A percentile compares a stretch with the other conserved stretches of the same genome.
These are phyloP conservation scores for Sporisorium sorghi DNA, from an alignment of 1,284 basidiomycete species.

Conservation along the genomic window DNA sequence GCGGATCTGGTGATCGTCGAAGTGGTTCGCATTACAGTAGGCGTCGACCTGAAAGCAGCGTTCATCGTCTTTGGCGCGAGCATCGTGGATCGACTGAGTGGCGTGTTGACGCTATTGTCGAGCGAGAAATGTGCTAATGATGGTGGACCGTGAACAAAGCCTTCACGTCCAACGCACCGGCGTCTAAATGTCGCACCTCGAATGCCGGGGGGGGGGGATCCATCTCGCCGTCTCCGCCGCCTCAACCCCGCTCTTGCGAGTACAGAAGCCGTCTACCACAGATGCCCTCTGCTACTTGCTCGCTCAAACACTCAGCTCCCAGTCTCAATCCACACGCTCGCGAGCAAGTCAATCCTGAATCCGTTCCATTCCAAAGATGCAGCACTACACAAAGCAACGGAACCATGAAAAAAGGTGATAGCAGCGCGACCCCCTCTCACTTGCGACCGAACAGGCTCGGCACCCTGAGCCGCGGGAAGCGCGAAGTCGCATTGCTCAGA, in stretches of 20 bases:
- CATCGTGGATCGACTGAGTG: background rate
- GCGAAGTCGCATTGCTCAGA: conserved; percentile 23
- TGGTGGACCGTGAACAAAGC: background rate
- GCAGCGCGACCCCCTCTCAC: conserved; percentile 4
- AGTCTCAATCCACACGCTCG: background rate
- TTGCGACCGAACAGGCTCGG: conserved; percentile 37
- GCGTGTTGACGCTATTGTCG: too few species aligned
- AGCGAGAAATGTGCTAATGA: too few species aligned
- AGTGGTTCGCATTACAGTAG: background rate
- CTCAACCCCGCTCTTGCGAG: conserved; percentile 7
- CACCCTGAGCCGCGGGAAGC: conserved; percentile 20
- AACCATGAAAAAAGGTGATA: background rate
- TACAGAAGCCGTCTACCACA: conserved; percentile 18
- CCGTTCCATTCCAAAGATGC: background rate
- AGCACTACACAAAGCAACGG: background rate
- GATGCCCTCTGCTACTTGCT: background rate
- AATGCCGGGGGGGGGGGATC: conserved; percentile 12
- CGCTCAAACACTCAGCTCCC: background rate
- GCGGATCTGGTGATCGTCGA: background rate
- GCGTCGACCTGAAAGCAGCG: background rate
- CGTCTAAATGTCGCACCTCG: conserved; percentile 8
- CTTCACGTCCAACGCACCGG: background rate
- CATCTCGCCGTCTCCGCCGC: conserved; percentile 2
- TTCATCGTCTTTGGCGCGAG: conserved; percentile 5
- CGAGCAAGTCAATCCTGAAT: too few species aligned